Base-by-base conservation (phyloP, 2,329 filamentous ascomycete species). In the Mariannaea elegans region DNA sequence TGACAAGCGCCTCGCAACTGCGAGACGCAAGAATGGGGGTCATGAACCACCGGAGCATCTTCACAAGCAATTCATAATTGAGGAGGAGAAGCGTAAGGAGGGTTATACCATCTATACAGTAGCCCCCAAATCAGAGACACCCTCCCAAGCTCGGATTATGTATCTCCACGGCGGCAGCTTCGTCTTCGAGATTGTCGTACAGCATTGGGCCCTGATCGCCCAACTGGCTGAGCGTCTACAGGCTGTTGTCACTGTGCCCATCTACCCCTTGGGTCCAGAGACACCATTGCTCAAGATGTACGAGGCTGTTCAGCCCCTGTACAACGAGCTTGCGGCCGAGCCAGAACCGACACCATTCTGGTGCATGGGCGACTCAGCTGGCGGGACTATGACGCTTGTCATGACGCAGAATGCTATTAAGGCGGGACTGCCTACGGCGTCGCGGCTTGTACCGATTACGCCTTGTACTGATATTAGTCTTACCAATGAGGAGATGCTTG, bases 221-320 rank as follows among this genome's bases (percentile, higher is more conserved):
- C 51, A 61, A 41, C 63, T 75, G 29, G 71, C 72, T 1, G 62
- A 71, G 54, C 68, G 71, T 2, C 61, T 75, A 29, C 67, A 73
- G 62, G 73, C 73, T 42, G 63, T 70, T 12, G 61, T 74, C 38
- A 73, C 72, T 2, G 69, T 76, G 29, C 71, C 73, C 16, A 65
- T 76, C 36, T 75, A 75, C 41, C 74, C 74, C 7, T 64, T 76
- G 24, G 73, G 68, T 0, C 73, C 73, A 4, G 73, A 76, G 50
- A 68, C 67, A 39, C 65, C 63, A 18, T 63, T 75, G n/a, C 56
- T 67, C 59, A 69, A 70, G 32, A 73, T 74, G 64, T 76, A 73
- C 36, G 72, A 72, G 41, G 64, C 66, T 29, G 63, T 75, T 4
- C 70, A 73, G 63, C 72, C 72, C 13, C 62, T 75, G 23, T 65